These are phyloP conservation scores for Salisapilia sapeloensis DNA, from an alignment of 352 stramenopile species.

Conservation along the genomic window DNA sequence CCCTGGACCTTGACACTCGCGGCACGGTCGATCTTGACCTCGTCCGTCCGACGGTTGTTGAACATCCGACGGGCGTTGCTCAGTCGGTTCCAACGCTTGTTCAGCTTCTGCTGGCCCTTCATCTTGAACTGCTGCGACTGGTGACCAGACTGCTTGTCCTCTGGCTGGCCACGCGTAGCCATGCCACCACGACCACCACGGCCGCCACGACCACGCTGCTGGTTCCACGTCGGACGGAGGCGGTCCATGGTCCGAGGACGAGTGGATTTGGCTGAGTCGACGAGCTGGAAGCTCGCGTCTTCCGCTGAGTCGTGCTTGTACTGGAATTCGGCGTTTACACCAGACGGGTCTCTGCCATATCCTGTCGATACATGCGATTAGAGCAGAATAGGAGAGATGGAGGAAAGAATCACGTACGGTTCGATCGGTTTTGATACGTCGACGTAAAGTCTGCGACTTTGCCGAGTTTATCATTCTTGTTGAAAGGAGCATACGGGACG, in stretches of 20 bases:
- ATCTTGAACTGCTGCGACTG: conserved; percentile 48
- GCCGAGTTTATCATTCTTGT: conserved; percentile 89
- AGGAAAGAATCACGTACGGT: conserved; percentile 6
- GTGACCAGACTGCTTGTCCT: conserved; percentile 17
- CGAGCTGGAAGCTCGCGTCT: conserved; percentile 85
- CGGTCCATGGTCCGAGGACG: conserved; percentile 62
- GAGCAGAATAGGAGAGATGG: conserved; percentile 2
- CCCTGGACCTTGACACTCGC: conserved; percentile 83
- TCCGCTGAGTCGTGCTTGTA: conserved; percentile 89
- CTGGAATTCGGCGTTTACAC: conserved; percentile 87
- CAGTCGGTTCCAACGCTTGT: conserved; percentile 70
- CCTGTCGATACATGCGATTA: conserved; percentile 2
- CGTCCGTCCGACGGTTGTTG: conserved; percentile 38
- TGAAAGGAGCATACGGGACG: conserved; percentile 92
- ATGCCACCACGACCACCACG: conserved; percentile 17
- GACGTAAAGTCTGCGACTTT: conserved; percentile 88
- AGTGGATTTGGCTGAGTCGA: conserved; percentile 86
- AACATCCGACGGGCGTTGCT: conserved; percentile 62
- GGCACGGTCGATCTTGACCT: conserved; percentile 65
- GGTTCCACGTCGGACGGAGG: conserved; percentile 68
- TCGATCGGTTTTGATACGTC: conserved; percentile 39
- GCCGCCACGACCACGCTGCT: conserved; percentile 31
- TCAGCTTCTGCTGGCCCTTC: conserved; percentile 77
- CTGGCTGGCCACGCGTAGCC: conserved; percentile 13
- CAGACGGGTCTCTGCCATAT: conserved; percentile 70